Percentiles rank a stretch among this genome's conserved stretches.
Evolutionary conservation across 2,329 filamentous ascomycete genomes (phyloP).

Genomic region (Dactylellina sp.): DNA sequence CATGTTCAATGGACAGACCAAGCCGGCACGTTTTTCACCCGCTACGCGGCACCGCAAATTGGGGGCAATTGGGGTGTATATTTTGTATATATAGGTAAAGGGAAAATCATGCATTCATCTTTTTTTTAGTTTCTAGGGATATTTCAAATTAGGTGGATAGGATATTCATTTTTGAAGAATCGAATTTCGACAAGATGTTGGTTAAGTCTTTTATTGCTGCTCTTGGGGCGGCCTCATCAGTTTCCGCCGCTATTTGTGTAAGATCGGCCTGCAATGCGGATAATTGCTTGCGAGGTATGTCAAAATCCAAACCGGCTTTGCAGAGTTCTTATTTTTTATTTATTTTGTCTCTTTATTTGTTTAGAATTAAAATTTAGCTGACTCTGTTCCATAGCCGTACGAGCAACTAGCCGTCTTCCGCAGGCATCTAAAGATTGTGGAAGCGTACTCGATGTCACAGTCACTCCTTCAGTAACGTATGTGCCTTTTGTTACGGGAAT

Average conservation of each 20-base stretch:
- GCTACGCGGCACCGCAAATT: too few species aligned
- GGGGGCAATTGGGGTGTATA: too few species aligned
- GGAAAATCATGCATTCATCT: too few species aligned
- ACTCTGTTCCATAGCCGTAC: background rate
- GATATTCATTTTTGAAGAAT: background rate
- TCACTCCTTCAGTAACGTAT: conserved; percentile 19
- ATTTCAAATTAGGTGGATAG: too few species aligned
- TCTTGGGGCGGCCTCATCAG: conserved; percentile 9
- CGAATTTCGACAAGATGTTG: conserved; percentile 13
- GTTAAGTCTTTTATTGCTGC: conserved; percentile 1
- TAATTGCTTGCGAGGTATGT: conserved; percentile 31
- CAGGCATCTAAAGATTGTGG: conserved; percentile 21
- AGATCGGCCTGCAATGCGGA: conserved; percentile 15
- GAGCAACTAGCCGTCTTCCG: conserved; percentile 19
- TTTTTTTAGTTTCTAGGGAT: too few species aligned
- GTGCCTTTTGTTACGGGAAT: background rate
- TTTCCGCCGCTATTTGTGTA: conserved; percentile 10
- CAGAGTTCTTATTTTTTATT: too few species aligned
- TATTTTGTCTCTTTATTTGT: too few species aligned
- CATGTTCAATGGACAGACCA: too few species aligned
- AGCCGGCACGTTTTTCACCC: too few species aligned
- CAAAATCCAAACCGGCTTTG: too few species aligned
- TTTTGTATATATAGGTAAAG: too few species aligned
- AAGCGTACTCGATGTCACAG: conserved; percentile 16
- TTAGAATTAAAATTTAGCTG: background rate